Evolutionary conservation across 805 yeast species (phyloP), one percentile per base, ranked within the genome.

Genomic region (Candida qinlingensis): DNA sequence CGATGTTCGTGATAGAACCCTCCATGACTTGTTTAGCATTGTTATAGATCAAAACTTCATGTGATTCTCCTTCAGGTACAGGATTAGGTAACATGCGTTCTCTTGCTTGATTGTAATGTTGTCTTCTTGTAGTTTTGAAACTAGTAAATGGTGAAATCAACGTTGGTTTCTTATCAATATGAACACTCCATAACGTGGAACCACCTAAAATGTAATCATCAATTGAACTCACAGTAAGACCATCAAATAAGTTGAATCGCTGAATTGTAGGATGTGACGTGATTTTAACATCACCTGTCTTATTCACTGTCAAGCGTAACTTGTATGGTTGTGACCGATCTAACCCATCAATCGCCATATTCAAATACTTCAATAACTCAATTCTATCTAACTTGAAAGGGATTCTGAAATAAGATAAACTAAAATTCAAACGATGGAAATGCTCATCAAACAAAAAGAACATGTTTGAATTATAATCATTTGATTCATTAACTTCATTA

Each of bases 1-100:
- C 97, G 9, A 91, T 74, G 57, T 85, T 88, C 11, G 94, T 81
- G 13, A 89, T 82, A 3, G 94, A 80, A 0, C 96, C 95, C 65
- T 92, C 99, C 66, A 83, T 77, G 12, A 89, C 60, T 49, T 79
- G 78, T 7, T 73, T 73, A 1, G 79, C 74, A 6, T 76, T 65
- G 60, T 88, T 88, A 57, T 77, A 75, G 3, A 92, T 57, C 4
- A 92, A 71, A 13, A 89, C 96, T 60, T 92, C 98, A 28, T 75
- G 69, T 0, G 77, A 72, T 1, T 67, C 61, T 8, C 13, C 75
- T 64, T 35, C 26, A 1, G 46, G 45, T 5, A 50, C 31, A 12
- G 55, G 54, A 44, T 53, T 34, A 1, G 60, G 52, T 4, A 79
- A 59, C 39, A 67, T 55, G 40, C 88, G 68, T 1, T 63, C 64